Conservation (phyloP, 441 rosid species). For the Populus hybrid region DNA sequence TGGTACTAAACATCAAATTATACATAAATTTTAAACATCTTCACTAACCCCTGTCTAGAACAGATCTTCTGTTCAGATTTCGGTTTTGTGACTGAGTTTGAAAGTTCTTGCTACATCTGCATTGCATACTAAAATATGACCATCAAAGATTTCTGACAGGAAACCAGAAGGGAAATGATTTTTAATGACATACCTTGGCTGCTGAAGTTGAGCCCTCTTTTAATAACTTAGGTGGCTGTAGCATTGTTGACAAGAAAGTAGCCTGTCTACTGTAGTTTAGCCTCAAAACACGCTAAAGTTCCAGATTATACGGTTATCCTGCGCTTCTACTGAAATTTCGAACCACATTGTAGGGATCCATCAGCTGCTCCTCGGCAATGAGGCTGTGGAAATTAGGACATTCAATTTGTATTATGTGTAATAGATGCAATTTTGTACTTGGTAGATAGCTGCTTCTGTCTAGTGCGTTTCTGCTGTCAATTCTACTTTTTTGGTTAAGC, state of each 20-base stretch:
- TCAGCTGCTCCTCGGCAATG: not conserved
- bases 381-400: not conserved
- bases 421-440: no score
- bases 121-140: not conserved
- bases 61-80: not conserved
- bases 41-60: not conserved
- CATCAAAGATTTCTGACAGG: not conserved
- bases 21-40: not conserved
- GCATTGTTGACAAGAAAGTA: not conserved
- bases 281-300: not conserved
- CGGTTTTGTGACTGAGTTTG: not conserved
- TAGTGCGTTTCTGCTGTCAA: not conserved
- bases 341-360: not conserved
- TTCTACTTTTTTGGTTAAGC: not conserved
- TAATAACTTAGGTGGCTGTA: not conserved
- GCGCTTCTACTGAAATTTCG: not conserved
- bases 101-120: not conserved
- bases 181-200: not conserved
- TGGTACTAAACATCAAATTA: not conserved
- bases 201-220: not conserved
- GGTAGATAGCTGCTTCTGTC: no score
- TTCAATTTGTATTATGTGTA: not conserved
- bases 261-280: not conserved
- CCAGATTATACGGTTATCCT: not conserved
- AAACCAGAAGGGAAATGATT: not conserved